Conservation (phyloP, 2,329 filamentous ascomycete genomes). For the Daldinia sp. region DNA sequence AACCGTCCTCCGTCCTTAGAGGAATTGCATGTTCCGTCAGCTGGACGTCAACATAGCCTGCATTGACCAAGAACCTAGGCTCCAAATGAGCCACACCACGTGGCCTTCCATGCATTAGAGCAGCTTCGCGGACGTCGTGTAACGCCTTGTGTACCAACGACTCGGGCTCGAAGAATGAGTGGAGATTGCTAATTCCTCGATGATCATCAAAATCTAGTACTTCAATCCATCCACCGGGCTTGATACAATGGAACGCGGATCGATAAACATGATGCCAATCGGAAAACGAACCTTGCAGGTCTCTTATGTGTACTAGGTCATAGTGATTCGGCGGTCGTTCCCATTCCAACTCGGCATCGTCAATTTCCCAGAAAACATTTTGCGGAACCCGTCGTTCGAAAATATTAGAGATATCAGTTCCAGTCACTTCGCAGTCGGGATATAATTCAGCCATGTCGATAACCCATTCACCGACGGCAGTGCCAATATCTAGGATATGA, state of each 20-base stretch:
- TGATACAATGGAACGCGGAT: conserved; percentile 61
- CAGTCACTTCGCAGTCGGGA: conserved; percentile 64
- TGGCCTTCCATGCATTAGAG: conserved; percentile 55
- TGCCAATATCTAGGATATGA: conserved; percentile 66
- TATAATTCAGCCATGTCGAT: conserved; percentile 63
- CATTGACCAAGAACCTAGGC: conserved; percentile 54
- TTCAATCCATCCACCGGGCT: conserved; percentile 66
- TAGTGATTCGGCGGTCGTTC: conserved; percentile 60
- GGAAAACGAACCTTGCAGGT: conserved; percentile 63
- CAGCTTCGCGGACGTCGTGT: conserved; percentile 54
- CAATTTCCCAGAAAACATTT: conserved; percentile 68
- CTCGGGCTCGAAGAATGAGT: conserved; percentile 53
- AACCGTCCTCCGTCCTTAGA: conserved; percentile 55
- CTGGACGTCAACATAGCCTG: conserved; percentile 61
- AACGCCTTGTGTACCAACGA: conserved; percentile 56
- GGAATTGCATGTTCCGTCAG: conserved; percentile 59
- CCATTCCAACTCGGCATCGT: conserved; percentile 67
- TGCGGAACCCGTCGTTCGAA: conserved; percentile 64
- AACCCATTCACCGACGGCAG: conserved; percentile 63
- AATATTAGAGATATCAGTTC: conserved; percentile 67
- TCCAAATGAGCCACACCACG: conserved; percentile 57
- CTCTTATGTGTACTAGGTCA: conserved; percentile 65
- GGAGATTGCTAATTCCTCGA: conserved; percentile 50
- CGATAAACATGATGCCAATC: conserved; percentile 65
- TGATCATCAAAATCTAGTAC: conserved; percentile 61